Evolutionary conservation across 345 rosid species (phyloP).

Genomic region (Euphorbia lathyris): DNA sequence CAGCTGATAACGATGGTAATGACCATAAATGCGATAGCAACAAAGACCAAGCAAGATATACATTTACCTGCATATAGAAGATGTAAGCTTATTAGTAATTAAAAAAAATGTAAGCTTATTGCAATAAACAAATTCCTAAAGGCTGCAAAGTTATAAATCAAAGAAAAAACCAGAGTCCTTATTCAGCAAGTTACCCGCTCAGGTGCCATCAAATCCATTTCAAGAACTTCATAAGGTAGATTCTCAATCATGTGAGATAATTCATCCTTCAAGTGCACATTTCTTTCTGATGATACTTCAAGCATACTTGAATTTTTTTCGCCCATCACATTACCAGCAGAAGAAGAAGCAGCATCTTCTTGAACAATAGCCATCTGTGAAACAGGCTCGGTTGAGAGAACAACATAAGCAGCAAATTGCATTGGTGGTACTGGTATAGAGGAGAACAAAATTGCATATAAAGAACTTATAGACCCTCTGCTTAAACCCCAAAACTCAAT

Average conservation of each 20-base stretch:
- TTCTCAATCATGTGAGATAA: constrained; percentile 64
- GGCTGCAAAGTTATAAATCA: neutral
- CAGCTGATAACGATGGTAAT: constrained; percentile 57
- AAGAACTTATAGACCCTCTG: constrained; percentile 72
- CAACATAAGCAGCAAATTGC: constrained; percentile 79
- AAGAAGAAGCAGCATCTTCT: constrained; percentile 40
- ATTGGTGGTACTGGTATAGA: constrained; percentile 57
- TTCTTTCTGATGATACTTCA: constrained; percentile 54
- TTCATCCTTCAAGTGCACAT: constrained; percentile 59
- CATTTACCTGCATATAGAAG: constrained; percentile 52
- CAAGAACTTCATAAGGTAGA: constrained; percentile 60
- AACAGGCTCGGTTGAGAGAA: constrained; percentile 79
- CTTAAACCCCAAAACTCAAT: constrained; percentile 88
- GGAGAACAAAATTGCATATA: constrained; percentile 78
- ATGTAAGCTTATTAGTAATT: neutral
- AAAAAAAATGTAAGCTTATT: neutral
- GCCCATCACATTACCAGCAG: constrained; percentile 32
- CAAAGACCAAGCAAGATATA: constrained; percentile 85
- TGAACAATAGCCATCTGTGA: constrained; percentile 54
- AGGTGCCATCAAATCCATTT: constrained; percentile 60
- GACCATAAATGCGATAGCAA: constrained; percentile 71
- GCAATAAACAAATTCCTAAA: neutral
- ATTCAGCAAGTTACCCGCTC: constrained; percentile 57
- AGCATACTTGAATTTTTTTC: constrained; percentile 39
- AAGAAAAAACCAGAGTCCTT: constrained; percentile 2